Evolutionary conservation across 306 rosid genomes (phyloP).

Genomic region (Vigna angularis): DNA sequence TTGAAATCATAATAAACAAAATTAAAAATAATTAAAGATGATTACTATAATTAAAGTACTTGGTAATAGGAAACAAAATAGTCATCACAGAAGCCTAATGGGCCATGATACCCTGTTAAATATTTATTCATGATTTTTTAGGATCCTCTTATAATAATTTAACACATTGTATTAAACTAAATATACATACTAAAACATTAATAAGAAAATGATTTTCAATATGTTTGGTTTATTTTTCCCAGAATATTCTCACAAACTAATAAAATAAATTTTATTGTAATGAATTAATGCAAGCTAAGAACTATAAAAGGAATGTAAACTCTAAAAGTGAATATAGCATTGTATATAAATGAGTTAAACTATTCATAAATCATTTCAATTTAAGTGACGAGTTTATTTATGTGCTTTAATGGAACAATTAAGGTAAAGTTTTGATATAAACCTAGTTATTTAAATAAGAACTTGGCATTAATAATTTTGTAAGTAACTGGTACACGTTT

Average conservation of each 20-base stretch:
- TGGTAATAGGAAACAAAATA: background rate
- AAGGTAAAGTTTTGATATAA: background rate
- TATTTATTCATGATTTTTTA: slow-evolving; percentile 27
- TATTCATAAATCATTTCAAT: background rate
- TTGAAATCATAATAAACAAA: background rate
- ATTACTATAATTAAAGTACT: background rate
- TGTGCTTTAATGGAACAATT: background rate
- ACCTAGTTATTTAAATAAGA: background rate
- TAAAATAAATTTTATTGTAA: background rate
- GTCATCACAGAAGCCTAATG: too few species aligned
- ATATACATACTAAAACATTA: background rate
- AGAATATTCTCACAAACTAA: background rate
- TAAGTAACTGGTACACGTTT: background rate
- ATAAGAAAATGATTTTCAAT: background rate
- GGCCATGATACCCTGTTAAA: background rate
- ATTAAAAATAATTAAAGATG: too few species aligned
- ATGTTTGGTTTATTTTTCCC: background rate
- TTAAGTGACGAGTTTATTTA: background rate
- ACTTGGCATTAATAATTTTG: background rate
- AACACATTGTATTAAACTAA: background rate
- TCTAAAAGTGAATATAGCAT: background rate
- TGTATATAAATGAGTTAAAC: background rate
- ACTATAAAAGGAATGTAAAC: background rate
- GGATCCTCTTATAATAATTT: background rate
- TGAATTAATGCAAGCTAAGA: background rate